Percentiles rank a stretch among this genome's conserved stretches.
Conservation (phyloP, 768 basidiomycete species). For the Strobilomyces dryophilus region DNA sequence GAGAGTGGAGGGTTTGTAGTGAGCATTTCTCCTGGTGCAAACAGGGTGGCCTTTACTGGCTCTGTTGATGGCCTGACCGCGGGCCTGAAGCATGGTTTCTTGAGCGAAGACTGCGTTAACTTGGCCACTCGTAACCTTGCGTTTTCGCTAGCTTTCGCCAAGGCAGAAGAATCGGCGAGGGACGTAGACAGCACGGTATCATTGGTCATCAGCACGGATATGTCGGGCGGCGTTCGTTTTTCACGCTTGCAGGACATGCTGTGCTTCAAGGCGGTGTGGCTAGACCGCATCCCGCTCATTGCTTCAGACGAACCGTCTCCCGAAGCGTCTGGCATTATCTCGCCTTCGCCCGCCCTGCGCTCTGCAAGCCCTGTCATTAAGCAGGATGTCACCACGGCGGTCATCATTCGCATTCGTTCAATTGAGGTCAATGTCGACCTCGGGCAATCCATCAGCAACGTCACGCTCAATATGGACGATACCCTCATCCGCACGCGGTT, state of each 20-base stretch:
- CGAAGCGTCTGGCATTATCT: constrained; percentile 16
- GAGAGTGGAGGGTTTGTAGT: constrained; percentile 90
- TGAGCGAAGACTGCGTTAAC: constrained; percentile 78
- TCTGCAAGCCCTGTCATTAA: constrained; percentile 16
- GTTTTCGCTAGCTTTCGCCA: constrained; percentile 71
- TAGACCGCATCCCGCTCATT: constrained; percentile 81
- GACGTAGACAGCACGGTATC: constrained; percentile 55
- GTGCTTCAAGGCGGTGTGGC: constrained; percentile 94
- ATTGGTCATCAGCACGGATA: constrained; percentile 78
- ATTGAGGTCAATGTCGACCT: constrained; percentile 78
- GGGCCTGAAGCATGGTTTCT: constrained; percentile 79
- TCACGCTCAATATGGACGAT: constrained; percentile 61
- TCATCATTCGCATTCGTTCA: constrained; percentile 68
- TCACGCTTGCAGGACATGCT: constrained; percentile 88
- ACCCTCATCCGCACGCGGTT: constrained; percentile 64
- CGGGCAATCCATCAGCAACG: constrained; percentile 76
- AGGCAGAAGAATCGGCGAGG: constrained; percentile 37
- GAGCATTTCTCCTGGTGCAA: constrained; percentile 68
- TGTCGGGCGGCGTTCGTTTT: constrained; percentile 74
- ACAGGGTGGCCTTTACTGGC: constrained; percentile 71
- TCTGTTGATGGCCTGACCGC: constrained; percentile 77
- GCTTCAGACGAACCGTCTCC: constrained; percentile 35
- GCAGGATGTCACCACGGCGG: constrained; percentile 52
- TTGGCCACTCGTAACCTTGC: constrained; percentile 79
- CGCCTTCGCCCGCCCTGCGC: constrained; percentile 14